A percentile compares a stretch with the other conserved stretches of the same genome.
These are phyloP conservation scores for Saccharomycopsis phalli DNA, from an alignment of 1,139 yeast genomes.

Conservation along the genomic window DNA sequence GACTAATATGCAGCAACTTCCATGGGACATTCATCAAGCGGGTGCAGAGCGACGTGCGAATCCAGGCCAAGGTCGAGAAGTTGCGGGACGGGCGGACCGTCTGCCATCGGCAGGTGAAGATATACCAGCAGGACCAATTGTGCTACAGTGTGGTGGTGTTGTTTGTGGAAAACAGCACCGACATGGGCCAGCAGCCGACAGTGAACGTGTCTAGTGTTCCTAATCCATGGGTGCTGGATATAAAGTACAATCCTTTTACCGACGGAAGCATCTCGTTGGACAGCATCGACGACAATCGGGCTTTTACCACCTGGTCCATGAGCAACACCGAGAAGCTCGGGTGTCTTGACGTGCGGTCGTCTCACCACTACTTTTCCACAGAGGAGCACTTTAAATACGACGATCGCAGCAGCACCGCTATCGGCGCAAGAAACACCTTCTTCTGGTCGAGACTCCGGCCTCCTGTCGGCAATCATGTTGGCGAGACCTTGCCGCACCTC, in stretches of 20 bases:
- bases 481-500: neutral
- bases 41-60: neutral
- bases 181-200: neutral
- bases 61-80: neutral
- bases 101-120: constrained; percentile 6
- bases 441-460: neutral
- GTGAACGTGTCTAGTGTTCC: too few species aligned
- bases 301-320: too few species aligned
- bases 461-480: neutral
- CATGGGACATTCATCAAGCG: constrained; percentile 1
- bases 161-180: neutral
- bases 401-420: too few species aligned
- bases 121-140: neutral
- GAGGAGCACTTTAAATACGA: too few species aligned
- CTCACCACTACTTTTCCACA: too few species aligned
- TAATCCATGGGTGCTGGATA: too few species aligned
- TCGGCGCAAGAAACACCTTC: neutral
- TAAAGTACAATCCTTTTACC: too few species aligned
- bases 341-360: too few species aligned
- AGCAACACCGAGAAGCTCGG: too few species aligned
- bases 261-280: too few species aligned
- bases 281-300: too few species aligned
- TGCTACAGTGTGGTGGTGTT: neutral
- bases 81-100: constrained; percentile 5
- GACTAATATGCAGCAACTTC: neutral